Evolutionary conservation across 805 yeast genomes (phyloP), one percentile per base, ranked within the genome.

Genomic region (Pichia gijzeniarum): DNA sequence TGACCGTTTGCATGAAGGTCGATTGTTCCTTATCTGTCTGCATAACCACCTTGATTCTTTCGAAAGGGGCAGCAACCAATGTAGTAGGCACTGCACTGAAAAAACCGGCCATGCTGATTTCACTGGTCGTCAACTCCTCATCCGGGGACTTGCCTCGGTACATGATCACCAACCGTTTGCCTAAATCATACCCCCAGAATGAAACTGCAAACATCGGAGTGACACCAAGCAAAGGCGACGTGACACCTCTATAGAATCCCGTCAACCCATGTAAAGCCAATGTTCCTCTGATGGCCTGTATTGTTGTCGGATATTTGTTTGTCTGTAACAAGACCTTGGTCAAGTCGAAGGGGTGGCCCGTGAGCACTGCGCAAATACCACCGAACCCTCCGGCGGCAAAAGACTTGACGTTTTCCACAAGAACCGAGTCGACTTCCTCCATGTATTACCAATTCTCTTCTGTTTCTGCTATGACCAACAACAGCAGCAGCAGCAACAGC

Each of bases 161-260:
- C 3, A 64, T 53, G 1, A 76, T 55, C 3, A 90, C 95, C 3
- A 91, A 48, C 51, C 78, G 79, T 68, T 88, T 89, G 51, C 98
- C 98, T 43, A 87, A 72, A 60, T 89, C 97, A 65, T 93, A 91
- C 59, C 98, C 98, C 98, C 99, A 91, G 70, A 91, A 91, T 2
- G 95, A 85, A 20, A 93, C 93, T 2, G 98, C 98, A 71, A 93
- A 93, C 86, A 91, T 93, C 25, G 99, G 99, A 0, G 98, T 93
- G 19, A 91, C 97, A 20, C 99, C 99, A n/a, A 86, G 61, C 43
- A 91, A 68, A 3, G 99, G 99, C 13, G 98, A 96, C 12, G 85
- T 72, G 28, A 93, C 97, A 48, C 99, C 99, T 59, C 95, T 73
- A 66, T 91, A 91, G 53, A 91, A 79, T 1, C 98, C 97, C 21